Evolutionary conservation across 1,284 basidiomycete species (phyloP).

Genomic region (Vanrija sp.): DNA sequence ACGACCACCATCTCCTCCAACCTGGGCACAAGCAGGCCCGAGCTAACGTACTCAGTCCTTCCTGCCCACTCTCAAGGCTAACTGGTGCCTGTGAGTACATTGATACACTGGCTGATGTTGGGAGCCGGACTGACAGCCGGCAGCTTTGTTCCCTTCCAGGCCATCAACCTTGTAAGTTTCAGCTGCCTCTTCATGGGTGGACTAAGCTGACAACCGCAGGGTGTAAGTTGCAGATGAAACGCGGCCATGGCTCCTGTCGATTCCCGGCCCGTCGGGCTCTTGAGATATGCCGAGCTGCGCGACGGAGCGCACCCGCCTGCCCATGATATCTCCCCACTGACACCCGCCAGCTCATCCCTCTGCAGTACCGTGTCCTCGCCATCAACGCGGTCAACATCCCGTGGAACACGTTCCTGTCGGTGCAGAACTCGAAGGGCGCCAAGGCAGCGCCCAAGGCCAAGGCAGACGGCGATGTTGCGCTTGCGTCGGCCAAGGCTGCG

Average conservation of each 20-base stretch:
- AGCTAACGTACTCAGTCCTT: conserved; percentile 10
- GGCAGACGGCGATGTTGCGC: not conserved
- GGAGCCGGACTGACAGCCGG: not conserved
- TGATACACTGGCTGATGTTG: not conserved
- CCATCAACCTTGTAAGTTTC: conserved; percentile 46
- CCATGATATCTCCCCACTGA: not conserved
- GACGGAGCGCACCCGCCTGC: too few species aligned
- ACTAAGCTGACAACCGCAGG: not conserved
- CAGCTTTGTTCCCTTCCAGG: conserved; percentile 49
- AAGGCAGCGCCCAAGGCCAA: conserved; percentile 4
- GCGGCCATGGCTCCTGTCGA: too few species aligned
- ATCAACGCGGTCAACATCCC: conserved; percentile 51
- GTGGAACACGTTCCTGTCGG: conserved; percentile 51
- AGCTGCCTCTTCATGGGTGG: too few species aligned
- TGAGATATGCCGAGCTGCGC: too few species aligned
- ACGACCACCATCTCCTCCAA: not conserved
- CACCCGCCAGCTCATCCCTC: conserved; percentile 44
- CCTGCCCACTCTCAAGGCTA: conserved; percentile 42
- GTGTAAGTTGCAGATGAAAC: not conserved
- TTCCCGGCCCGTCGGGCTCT: too few species aligned
- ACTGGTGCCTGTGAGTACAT: conserved; percentile 43
- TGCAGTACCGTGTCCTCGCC: conserved; percentile 48
- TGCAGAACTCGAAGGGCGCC: conserved; percentile 41
- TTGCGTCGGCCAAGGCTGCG: not conserved
- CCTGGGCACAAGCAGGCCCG: conserved; percentile 18